Evolutionary conservation across 805 yeast genomes (phyloP), one percentile per base, ranked within the genome.

Genomic region (Candida adriatica): DNA sequence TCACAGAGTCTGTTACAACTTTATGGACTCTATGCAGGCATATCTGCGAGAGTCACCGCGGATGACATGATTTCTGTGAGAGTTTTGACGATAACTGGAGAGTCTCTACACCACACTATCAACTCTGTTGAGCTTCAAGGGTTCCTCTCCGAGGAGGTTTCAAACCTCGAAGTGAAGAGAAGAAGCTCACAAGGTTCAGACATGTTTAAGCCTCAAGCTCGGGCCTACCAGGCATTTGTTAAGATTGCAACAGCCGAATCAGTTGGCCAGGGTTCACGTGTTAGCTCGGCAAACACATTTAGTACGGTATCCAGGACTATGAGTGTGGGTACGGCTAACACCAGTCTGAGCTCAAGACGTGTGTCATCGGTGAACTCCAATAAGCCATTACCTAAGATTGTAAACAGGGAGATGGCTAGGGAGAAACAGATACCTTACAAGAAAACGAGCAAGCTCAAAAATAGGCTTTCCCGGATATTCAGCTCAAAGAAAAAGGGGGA

Each of bases 31-130:
- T 63, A 59, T 34, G 62, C 70, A 4, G 73, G 73, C 0, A 47
- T 78, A n/a, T 63, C 67, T 24, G 70, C 74, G 0, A 56, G 58
- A 19, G 61, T 68, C 26, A 39, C 55, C 7, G 62, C 60, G 16
- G 65, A 60, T 6, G 49, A 46, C 13, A 33, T 39, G 37, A 34
- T 45, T 8, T 26, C 22, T 2, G 43, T 56, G 24, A 55, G 25
- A 6, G 39, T 61, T 1, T 13, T 53, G 4, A 47, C 60, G 2
- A 34, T 36, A 7, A 35, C 46, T n/a, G 49, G 46, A 6, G 43
- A 43, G 6, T 38, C 29, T 8, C 38, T 50, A 13, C 32, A 46
- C 4, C 46, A 46, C 20, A 43, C 47, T 6, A 55, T 67, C 8
- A 38, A 46, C 10, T 39, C 54, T 15, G 31, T 44, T 2, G 59